Conservation (phyloP, 176 grass and related monocot genomes). For the Paspalum notatum region DNA sequence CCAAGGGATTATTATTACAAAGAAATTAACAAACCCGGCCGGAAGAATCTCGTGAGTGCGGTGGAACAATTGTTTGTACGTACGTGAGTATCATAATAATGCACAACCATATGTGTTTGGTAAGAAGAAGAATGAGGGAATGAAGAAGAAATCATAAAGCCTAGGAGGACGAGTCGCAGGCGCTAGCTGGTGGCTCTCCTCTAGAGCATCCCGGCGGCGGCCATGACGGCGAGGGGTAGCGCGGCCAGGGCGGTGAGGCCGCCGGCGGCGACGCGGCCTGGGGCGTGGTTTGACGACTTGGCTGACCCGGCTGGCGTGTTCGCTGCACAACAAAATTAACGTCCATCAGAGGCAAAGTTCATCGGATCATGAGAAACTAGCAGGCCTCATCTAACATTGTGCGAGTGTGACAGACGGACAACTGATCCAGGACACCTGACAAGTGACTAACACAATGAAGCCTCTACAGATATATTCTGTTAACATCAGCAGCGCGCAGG, state of each 20-base stretch:
- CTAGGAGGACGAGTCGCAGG: not conserved
- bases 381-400: not conserved
- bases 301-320: slow-evolving; percentile 26
- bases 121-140: slow-evolving; percentile 38
- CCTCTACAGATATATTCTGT: not conserved
- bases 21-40: slow-evolving; percentile 12
- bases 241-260: slow-evolving; percentile 31
- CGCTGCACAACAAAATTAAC: slow-evolving; percentile 25
- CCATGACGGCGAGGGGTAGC: slow-evolving; percentile 16
- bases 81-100: slow-evolving; percentile 17
- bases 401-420: not conserved
- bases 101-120: slow-evolving; percentile 23
- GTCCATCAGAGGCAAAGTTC: not conserved
- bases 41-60: slow-evolving; percentile 2
- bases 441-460: not conserved
- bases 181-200: not conserved
- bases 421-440: not conserved
- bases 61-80: not conserved
- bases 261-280: slow-evolving; percentile 8
- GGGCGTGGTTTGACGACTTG: not conserved
- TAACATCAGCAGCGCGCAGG: not conserved
- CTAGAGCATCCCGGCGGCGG: slow-evolving; percentile 32
- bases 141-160: slow-evolving; percentile 26
- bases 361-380: not conserved
- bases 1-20: not conserved